Conservation (phyloP, 1,139 yeast genomes). For the Magnusiomyces suaveolens region DNA sequence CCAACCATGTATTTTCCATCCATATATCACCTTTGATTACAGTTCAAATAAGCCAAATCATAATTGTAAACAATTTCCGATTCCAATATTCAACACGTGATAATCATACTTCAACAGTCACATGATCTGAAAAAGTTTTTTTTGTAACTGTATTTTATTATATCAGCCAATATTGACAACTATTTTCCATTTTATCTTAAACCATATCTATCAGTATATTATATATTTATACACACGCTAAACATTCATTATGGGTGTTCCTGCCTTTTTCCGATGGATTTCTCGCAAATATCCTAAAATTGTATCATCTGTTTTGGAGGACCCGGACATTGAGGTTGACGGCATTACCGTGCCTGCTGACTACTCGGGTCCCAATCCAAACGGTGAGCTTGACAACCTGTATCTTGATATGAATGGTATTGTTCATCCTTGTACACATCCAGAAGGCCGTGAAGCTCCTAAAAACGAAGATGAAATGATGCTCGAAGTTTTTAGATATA, state of each 20-base stretch:
- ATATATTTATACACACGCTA: background rate
- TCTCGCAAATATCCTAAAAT: slow-evolving; percentile 90
- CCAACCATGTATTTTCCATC: no score
- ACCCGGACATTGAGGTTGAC: slow-evolving; percentile 46
- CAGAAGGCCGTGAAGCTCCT: slow-evolving; percentile 89
- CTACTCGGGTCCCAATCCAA: slow-evolving; percentile 75
- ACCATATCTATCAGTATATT: background rate
- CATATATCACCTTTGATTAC: no score
- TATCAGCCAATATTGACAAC: background rate
- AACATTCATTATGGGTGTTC: slow-evolving; percentile 48
- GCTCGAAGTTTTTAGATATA: slow-evolving; percentile 77
- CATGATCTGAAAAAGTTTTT: background rate
- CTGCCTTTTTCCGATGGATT: slow-evolving; percentile 95
- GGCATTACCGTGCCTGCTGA: slow-evolving; percentile 55
- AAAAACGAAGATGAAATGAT: slow-evolving; percentile 94
- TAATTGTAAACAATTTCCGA: no score
- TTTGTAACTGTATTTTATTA: background rate
- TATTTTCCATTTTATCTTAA: background rate
- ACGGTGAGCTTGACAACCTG: slow-evolving; percentile 87
- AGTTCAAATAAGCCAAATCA: no score
- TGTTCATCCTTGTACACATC: slow-evolving; percentile 96
- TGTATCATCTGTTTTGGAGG: slow-evolving; percentile 82
- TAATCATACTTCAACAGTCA: no score
- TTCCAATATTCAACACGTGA: no score
- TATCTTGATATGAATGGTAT: slow-evolving; percentile 96